Conservation (phyloP, 2,329 filamentous ascomycete species). For the Biscogniauxia marginata region DNA sequence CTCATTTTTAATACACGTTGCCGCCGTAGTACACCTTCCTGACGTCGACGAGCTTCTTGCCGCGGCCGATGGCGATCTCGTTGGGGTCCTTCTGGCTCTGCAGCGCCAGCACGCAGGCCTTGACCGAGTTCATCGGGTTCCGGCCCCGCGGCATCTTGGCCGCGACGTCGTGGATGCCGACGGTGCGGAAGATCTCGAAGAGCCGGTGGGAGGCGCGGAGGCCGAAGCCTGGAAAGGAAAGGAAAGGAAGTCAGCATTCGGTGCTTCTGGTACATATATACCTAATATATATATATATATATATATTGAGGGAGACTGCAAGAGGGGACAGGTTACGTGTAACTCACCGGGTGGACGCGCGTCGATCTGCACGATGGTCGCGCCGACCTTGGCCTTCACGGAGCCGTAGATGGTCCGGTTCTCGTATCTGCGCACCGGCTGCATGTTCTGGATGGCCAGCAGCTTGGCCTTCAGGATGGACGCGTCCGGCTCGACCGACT, state of each 20-base stretch:
- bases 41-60: constrained; percentile 94
- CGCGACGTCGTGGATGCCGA: constrained; percentile 83
- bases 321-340: background rate
- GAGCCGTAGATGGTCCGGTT: constrained; percentile 87
- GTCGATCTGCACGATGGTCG: constrained; percentile 79
- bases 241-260: constrained; percentile 3
- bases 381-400: constrained; percentile 79
- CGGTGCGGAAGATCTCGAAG: constrained; percentile 88
- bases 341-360: constrained; percentile 80
- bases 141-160: constrained; percentile 80
- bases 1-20: constrained; percentile 45
- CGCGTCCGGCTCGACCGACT: constrained; percentile 70
- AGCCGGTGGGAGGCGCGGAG: constrained; percentile 88
- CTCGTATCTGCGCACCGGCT: constrained; percentile 89
- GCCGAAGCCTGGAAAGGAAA: constrained; percentile 69
- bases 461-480: constrained; percentile 72
- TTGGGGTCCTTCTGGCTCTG: constrained; percentile 83
- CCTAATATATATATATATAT: background rate
- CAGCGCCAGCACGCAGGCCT: constrained; percentile 82
- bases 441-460: constrained; percentile 86
- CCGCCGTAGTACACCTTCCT: constrained; percentile 97
- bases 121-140: constrained; percentile 98
- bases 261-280: no score
- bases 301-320: background rate
- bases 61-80: constrained; percentile 81